Percentiles rank a stretch among this genome's conserved stretches.
phyloP scores from a whole-genome alignment of 2,329 filamentous ascomycete species.

The Penicillium rolfsii region DNA sequence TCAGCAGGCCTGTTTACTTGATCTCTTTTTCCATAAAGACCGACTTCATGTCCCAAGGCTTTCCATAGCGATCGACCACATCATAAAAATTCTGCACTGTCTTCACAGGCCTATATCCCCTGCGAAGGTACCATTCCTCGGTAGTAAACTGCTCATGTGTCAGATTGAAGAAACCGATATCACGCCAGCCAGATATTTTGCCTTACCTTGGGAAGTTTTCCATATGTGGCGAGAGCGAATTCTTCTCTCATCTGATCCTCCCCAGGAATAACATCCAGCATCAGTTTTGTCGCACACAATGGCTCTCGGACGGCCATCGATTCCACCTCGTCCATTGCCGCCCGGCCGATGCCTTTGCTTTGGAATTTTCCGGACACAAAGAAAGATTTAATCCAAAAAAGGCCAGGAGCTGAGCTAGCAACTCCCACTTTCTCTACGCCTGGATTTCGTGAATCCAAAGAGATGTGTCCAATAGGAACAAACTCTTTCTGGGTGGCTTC shows the following conservation, averaged over 20 bases:
- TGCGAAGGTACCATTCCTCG: conserved; percentile 29
- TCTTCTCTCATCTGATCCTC: conserved; percentile 25
- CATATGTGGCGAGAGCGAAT: conserved; percentile 18
- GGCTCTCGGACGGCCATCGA: conserved; percentile 22
- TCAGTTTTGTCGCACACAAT: conserved; percentile 21
- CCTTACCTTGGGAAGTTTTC: conserved; percentile 23
- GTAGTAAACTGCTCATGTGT: conserved; percentile 17
- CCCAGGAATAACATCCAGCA: conserved; percentile 25
- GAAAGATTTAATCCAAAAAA: conserved; percentile 30
- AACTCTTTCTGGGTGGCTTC: conserved; percentile 18
- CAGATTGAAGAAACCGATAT: background rate
- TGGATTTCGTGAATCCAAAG: conserved; percentile 21
- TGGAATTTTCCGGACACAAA: conserved; percentile 19
- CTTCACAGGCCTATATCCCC: conserved; percentile 25
- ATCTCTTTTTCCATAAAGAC: conserved; percentile 31
- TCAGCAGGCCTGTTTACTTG: background rate
- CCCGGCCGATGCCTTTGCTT: conserved; percentile 25
- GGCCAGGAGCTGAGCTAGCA: conserved; percentile 10
- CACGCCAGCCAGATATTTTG: no score
- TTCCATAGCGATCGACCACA: conserved; percentile 17
- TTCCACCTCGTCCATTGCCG: conserved; percentile 29
- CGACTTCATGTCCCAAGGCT: conserved; percentile 22
- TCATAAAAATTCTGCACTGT: conserved; percentile 24
- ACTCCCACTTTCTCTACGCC: conserved; percentile 17
- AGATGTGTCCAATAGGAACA: conserved; percentile 28